Evolutionary conservation across 1,139 yeast genomes (phyloP).

Genomic region (Nakaseomyces kungkrabaensis): DNA sequence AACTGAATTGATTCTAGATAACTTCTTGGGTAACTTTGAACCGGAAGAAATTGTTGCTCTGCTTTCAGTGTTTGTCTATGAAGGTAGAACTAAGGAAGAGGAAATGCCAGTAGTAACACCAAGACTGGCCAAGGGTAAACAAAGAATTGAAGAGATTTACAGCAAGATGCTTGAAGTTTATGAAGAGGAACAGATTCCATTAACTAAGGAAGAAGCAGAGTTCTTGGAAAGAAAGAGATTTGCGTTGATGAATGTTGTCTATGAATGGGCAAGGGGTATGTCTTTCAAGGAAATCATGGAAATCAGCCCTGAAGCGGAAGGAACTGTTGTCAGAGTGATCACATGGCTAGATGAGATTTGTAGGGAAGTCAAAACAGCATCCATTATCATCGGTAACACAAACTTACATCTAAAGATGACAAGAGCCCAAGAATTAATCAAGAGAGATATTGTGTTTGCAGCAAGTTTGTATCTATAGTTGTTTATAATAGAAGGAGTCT

Average conservation of each 20-base stretch:
- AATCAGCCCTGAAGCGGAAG: constrained; percentile 85
- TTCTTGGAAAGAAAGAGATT: constrained; percentile 77
- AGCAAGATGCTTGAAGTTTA: constrained; percentile 52
- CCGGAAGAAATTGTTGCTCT: constrained; percentile 95
- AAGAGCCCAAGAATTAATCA: constrained; percentile 87
- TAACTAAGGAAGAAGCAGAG: constrained; percentile 79
- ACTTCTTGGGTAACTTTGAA: constrained; percentile 85
- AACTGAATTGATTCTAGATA: constrained; percentile 82
- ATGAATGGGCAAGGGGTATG: constrained; percentile 97
- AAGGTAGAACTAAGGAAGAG: constrained; percentile 56
- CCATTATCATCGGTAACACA: constrained; percentile 89
- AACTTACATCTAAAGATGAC: constrained; percentile 79
- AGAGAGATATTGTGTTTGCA: constrained; percentile 94
- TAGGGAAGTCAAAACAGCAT: constrained; percentile 89
- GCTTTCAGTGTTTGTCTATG: constrained; percentile 84
- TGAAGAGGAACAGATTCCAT: constrained; percentile 55
- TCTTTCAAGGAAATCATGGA: constrained; percentile 85
- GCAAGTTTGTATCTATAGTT: constrained; percentile 75
- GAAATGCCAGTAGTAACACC: constrained; percentile 66
- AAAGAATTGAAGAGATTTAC: constrained; percentile 61
- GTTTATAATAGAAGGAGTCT: background rate
- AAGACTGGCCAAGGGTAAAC: constrained; percentile 68
- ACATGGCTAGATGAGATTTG: constrained; percentile 91
- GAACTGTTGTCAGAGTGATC: constrained; percentile 94
- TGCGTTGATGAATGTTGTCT: constrained; percentile 85